phyloP scores from a whole-genome alignment of 805 yeast species.

The Metschnikowia noctiluminum region DNA sequence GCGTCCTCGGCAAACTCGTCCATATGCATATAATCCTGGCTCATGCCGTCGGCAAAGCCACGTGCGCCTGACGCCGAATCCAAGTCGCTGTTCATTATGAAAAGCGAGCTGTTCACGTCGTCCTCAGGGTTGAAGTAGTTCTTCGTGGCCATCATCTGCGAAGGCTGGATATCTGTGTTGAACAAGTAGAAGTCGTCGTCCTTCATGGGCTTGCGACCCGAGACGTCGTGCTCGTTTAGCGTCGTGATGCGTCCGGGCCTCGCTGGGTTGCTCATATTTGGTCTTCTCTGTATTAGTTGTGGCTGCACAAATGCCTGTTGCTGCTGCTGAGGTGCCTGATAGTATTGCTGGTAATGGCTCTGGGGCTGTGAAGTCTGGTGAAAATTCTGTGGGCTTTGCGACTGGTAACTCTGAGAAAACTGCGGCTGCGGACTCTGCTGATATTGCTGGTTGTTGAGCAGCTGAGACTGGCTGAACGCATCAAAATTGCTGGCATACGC shows the following conservation, averaged over 20 bases:
- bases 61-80: conserved; percentile 9
- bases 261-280: conserved; percentile 3
- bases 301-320: conserved; percentile 13
- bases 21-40: conserved; percentile 29
- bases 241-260: conserved; percentile 36
- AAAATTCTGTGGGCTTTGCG: neutral
- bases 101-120: conserved; percentile 27
- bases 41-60: conserved; percentile 25
- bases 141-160: conserved; percentile 29
- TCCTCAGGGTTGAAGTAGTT: conserved; percentile 25
- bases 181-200: conserved; percentile 38
- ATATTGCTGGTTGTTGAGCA: neutral
- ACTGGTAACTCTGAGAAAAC: neutral
- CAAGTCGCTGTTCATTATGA: conserved; percentile 17
- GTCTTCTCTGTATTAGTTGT: conserved; percentile 9
- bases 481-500: conserved; percentile 28
- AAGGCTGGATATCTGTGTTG: conserved; percentile 42
- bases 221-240: conserved; percentile 21
- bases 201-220: conserved; percentile 18
- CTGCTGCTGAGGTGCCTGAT: conserved; percentile 2
- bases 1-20: conserved; percentile 41
- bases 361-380: neutral
- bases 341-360: conserved; percentile 4
- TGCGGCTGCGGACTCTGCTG: neutral
- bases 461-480: neutral